Evolutionary conservation across 768 basidiomycete genomes (phyloP).

Genomic region (Podaxis pistillaris): DNA sequence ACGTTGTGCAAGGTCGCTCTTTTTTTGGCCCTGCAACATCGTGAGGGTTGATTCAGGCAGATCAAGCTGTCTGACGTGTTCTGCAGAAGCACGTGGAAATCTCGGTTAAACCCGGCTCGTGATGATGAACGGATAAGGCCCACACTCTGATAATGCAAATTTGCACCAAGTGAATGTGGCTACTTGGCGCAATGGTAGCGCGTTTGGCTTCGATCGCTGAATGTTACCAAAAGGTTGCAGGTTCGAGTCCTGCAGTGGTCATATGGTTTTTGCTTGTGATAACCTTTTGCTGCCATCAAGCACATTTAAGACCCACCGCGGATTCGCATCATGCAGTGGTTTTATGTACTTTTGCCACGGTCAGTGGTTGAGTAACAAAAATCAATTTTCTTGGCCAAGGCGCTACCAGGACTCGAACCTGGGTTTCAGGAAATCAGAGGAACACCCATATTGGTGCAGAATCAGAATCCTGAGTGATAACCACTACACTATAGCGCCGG

Average conservation of each 20-base stretch:
- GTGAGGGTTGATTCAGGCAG: too few species aligned
- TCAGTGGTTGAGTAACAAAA: too few species aligned
- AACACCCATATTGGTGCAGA: background rate
- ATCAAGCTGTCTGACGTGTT: too few species aligned
- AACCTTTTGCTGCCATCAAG: background rate
- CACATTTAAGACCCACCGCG: too few species aligned
- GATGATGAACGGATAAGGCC: too few species aligned
- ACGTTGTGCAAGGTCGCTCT: too few species aligned
- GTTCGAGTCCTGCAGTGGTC: constrained; percentile 96
- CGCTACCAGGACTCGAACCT: constrained; percentile 22
- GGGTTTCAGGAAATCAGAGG: constrained; percentile 18
- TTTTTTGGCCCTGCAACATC: too few species aligned
- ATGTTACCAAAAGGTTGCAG: constrained; percentile 88
- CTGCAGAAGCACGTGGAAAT: too few species aligned
- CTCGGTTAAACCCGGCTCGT: too few species aligned
- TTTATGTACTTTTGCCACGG: too few species aligned
- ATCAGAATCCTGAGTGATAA: constrained; percentile 31
- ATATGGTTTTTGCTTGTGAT: constrained; percentile 21
- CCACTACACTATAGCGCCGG: constrained; percentile 29
- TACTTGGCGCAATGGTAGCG: constrained; percentile 95
- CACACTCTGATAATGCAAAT: background rate
- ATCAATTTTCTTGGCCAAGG: background rate
- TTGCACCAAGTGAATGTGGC: constrained; percentile 14
- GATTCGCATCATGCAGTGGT: too few species aligned
- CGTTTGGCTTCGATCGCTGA: constrained; percentile 84